Percentiles rank a stretch among this genome's conserved stretches.
Evolutionary conservation across 2,329 filamentous ascomycete species (phyloP).

Genomic region (Trichoderma polysporum): DNA sequence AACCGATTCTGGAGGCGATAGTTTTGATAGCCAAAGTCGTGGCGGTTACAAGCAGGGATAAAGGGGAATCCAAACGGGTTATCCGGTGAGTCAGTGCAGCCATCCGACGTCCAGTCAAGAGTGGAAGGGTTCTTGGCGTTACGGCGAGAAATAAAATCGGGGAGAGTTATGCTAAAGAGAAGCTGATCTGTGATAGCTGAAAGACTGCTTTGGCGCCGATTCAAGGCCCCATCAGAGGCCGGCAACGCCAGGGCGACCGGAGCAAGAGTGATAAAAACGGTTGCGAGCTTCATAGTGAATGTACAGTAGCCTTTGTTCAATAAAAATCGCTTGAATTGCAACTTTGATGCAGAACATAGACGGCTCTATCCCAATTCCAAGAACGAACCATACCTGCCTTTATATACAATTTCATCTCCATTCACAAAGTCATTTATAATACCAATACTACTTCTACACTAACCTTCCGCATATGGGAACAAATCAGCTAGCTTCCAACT

Average conservation of each 20-base stretch:
- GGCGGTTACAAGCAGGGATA: conserved; percentile 48
- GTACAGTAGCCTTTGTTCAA: neutral
- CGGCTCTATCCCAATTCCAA: neutral
- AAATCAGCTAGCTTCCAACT: neutral
- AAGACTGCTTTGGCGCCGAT: conserved; percentile 28
- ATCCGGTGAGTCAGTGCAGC: conserved; percentile 44
- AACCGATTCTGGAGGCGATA: conserved; percentile 51
- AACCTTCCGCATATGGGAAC: neutral
- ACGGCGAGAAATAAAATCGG: conserved; percentile 42
- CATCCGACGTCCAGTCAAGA: conserved; percentile 44
- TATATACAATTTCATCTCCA: neutral
- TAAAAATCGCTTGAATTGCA: neutral
- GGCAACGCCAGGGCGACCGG: conserved; percentile 30
- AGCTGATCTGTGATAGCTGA: conserved; percentile 45
- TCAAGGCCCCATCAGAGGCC: conserved; percentile 1
- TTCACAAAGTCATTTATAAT: neutral
- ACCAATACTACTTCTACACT: neutral
- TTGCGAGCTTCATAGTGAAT: conserved; percentile 35
- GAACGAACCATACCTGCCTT: neutral
- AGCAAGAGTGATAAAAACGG: conserved; percentile 27
- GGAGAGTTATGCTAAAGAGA: conserved; percentile 45
- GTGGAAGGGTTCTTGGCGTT: conserved; percentile 39
- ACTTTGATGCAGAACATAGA: neutral
- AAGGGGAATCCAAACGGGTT: conserved; percentile 48
- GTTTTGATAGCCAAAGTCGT: conserved; percentile 59